phyloP scores from a whole-genome alignment of 768 basidiomycete species.

The Boletus subparvulus region DNA sequence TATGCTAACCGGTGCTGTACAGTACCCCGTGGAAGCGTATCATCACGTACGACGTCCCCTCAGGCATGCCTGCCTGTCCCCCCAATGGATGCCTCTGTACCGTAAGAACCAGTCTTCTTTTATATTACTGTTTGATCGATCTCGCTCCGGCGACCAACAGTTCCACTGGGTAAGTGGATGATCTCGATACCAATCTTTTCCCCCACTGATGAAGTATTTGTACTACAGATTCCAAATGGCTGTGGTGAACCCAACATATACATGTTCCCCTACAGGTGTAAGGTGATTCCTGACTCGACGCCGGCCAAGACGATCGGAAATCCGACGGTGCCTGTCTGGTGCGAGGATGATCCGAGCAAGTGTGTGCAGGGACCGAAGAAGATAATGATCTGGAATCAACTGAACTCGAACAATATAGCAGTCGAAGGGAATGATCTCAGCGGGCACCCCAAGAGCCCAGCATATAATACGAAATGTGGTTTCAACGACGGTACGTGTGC shows the following conservation, averaged over 20 bases:
- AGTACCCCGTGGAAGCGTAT: slow-evolving; percentile 12
- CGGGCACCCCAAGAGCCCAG: not conserved
- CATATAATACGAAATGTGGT: slow-evolving; percentile 16
- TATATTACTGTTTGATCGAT: not conserved
- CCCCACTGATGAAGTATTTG: not conserved
- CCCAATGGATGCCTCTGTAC: not conserved
- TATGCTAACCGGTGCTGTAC: not conserved
- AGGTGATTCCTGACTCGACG: not conserved
- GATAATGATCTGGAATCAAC: not conserved
- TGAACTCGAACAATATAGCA: slow-evolving; percentile 6
- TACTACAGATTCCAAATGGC: not conserved
- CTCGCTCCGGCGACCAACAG: not conserved
- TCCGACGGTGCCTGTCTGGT: slow-evolving; percentile 3
- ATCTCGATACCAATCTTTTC: not conserved
- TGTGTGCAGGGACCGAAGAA: slow-evolving; percentile 16
- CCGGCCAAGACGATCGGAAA: slow-evolving; percentile 3
- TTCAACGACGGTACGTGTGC: slow-evolving; percentile 8
- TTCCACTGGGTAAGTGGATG: slow-evolving; percentile 6
- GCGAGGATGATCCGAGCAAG: not conserved
- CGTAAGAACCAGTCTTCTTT: slow-evolving; percentile 4
- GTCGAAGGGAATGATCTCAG: not conserved
- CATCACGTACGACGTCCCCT: slow-evolving; percentile 1
- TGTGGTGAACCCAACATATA: slow-evolving; percentile 13
- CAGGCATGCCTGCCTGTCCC: slow-evolving; percentile 6
- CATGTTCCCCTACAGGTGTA: not conserved